Conservation (phyloP, 805 yeast species). For the Wickerhamomyces bovis region DNA sequence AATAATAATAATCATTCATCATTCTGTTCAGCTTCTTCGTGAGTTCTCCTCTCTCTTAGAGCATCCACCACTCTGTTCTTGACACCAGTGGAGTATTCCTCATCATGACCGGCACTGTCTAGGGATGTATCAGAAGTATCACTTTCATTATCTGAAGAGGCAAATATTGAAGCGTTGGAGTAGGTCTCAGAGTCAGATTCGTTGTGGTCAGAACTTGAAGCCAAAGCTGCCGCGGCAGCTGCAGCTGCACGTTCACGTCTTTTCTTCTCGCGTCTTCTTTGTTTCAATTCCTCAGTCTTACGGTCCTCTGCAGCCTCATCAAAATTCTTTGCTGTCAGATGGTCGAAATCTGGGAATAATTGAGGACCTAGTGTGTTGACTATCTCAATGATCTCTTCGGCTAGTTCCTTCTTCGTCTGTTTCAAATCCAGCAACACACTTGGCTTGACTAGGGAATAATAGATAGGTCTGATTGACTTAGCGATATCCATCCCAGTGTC, state of each 20-base stretch:
- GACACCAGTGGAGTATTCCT: slow-evolving; percentile 18
- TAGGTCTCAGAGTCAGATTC: slow-evolving; percentile 7
- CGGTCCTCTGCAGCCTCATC: slow-evolving; percentile 29
- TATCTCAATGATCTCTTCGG: slow-evolving; percentile 67
- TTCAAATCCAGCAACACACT: slow-evolving; percentile 54
- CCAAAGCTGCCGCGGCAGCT: not conserved
- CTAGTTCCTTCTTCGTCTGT: slow-evolving; percentile 52
- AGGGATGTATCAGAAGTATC: slow-evolving; percentile 26
- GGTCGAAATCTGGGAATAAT: slow-evolving; percentile 79
- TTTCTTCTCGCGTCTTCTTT: slow-evolving; percentile 29
- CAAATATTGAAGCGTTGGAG: slow-evolving; percentile 33
- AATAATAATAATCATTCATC: not conserved
- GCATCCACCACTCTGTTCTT: slow-evolving; percentile 23
- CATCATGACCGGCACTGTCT: slow-evolving; percentile 8
- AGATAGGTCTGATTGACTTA: slow-evolving; percentile 78
- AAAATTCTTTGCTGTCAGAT: slow-evolving; percentile 22
- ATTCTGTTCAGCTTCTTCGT: not conserved
- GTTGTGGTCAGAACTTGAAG: not conserved
- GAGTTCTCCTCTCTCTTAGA: slow-evolving; percentile 23
- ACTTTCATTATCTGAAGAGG: slow-evolving; percentile 31
- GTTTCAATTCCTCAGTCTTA: slow-evolving; percentile 31
- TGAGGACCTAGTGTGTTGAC: slow-evolving; percentile 81
- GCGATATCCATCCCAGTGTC: slow-evolving; percentile 89
- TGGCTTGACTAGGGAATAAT: slow-evolving; percentile 56
- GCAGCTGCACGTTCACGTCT: slow-evolving; percentile 12